Evolutionary conservation across 2,329 filamentous ascomycete genomes (phyloP).

Genomic region (Hypoxylon rubiginosum): DNA sequence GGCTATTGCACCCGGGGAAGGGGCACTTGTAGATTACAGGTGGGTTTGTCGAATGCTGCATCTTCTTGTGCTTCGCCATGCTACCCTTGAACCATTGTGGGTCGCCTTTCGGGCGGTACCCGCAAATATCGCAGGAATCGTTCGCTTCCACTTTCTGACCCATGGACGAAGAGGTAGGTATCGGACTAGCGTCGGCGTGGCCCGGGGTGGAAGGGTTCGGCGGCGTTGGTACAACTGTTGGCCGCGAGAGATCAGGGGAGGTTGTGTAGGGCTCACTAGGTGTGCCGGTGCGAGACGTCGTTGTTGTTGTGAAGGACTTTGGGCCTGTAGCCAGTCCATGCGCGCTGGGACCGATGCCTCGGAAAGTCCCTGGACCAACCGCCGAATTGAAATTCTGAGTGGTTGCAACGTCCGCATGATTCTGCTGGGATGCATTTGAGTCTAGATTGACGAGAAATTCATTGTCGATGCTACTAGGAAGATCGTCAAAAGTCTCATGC

Average conservation of each 20-base stretch:
- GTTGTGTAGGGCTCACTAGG: slow-evolving; percentile 40
- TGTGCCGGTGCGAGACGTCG: slow-evolving; percentile 30
- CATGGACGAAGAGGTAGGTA: slow-evolving; percentile 36
- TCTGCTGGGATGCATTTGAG: slow-evolving; percentile 37
- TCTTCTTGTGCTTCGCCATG: slow-evolving; percentile 70
- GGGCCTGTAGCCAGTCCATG: slow-evolving; percentile 24
- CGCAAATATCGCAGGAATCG: slow-evolving; percentile 65
- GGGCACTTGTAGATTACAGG: slow-evolving; percentile 67
- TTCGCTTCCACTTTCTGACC: slow-evolving; percentile 58
- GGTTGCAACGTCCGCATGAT: slow-evolving; percentile 16
- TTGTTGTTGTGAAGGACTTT: slow-evolving; percentile 25
- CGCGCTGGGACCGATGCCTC: slow-evolving; percentile 26
- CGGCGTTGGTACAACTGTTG: slow-evolving; percentile 24
- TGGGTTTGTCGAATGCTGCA: slow-evolving; percentile 64
- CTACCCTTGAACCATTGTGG: slow-evolving; percentile 71
- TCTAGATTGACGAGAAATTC: slow-evolving; percentile 29
- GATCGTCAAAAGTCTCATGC: slow-evolving; percentile 34
- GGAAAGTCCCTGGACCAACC: slow-evolving; percentile 35
- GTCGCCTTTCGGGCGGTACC: slow-evolving; percentile 68
- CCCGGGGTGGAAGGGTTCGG: slow-evolving; percentile 37
- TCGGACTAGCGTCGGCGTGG: slow-evolving; percentile 28
- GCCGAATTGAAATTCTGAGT: slow-evolving; percentile 31
- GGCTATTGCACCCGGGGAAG: slow-evolving; percentile 66
- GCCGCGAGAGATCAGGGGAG: slow-evolving; percentile 36
- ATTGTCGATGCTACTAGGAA: slow-evolving; percentile 8